These are phyloP conservation scores for Apiospora rasikravindrae DNA, from an alignment of 2,329 filamentous ascomycete genomes.

Conservation along the genomic window DNA sequence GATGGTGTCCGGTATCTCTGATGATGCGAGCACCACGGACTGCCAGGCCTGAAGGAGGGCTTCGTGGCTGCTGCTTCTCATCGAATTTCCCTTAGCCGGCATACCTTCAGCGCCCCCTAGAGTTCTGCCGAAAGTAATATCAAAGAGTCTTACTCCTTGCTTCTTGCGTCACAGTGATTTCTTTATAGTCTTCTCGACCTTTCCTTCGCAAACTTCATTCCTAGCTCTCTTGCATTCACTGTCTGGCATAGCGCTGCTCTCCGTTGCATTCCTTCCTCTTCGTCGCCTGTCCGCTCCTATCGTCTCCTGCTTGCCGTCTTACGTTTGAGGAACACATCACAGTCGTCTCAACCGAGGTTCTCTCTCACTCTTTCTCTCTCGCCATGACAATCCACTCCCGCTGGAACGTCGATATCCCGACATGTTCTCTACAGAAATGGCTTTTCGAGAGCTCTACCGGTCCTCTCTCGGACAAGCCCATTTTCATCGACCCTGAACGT, in stretches of 20 bases:
- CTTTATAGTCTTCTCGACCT: background rate
- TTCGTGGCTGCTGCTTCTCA: background rate
- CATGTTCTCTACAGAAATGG: slow-evolving; percentile 59
- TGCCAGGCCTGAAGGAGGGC: background rate
- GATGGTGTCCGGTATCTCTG: background rate
- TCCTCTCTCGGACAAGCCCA: slow-evolving; percentile 48
- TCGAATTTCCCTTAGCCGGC: background rate
- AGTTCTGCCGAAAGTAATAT: slow-evolving; percentile 4
- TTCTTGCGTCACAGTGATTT: background rate
- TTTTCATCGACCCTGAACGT: slow-evolving; percentile 68
- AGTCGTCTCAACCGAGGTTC: background rate
- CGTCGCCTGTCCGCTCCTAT: background rate
- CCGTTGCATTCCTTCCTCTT: background rate
- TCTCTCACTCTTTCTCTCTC: background rate
- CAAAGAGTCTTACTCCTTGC: background rate
- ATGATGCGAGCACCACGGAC: background rate
- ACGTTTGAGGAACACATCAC: background rate
- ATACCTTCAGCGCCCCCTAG: background rate
- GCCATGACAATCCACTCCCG: slow-evolving; percentile 34
- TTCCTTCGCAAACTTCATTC: background rate
- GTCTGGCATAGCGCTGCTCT: background rate
- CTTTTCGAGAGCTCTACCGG: slow-evolving; percentile 56
- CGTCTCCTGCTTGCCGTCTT: background rate
- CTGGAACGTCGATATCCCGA: slow-evolving; percentile 50
- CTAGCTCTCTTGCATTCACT: background rate